Percentiles rank a stretch among this genome's conserved stretches.
Conservation (phyloP, 2,329 filamentous ascomycete species). For the Pseudogymnoascus sp. region DNA sequence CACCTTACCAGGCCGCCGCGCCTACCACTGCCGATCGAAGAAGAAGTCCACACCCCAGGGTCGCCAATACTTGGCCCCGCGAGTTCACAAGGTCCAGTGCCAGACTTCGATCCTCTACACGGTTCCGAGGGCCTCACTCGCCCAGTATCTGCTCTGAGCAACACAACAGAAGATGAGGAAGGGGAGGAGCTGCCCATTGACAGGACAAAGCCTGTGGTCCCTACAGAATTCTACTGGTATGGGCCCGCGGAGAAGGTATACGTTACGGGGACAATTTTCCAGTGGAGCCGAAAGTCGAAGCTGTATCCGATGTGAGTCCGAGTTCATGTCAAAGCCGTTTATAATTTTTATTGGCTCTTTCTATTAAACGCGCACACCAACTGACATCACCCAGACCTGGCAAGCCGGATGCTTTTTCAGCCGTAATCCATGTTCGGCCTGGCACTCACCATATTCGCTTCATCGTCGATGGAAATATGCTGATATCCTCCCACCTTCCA, state of each 20-base stretch:
- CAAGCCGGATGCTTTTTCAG: constrained; percentile 57
- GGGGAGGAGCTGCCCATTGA: constrained; percentile 69
- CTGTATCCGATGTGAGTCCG: constrained; percentile 63
- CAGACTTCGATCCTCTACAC: constrained; percentile 38
- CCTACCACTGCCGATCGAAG: constrained; percentile 84
- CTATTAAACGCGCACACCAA: neutral
- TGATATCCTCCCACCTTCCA: constrained; percentile 75
- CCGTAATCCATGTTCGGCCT: constrained; percentile 73
- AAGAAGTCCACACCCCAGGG: constrained; percentile 80
- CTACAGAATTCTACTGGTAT: constrained; percentile 79
- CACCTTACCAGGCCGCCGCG: constrained; percentile 68
- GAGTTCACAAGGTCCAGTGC: constrained; percentile 35
- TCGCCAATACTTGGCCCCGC: constrained; percentile 77
- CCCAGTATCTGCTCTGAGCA: constrained; percentile 50
- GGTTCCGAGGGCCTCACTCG: constrained; percentile 39
- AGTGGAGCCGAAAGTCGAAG: constrained; percentile 92
- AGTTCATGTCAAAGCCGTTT: constrained; percentile 34
- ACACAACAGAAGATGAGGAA: constrained; percentile 71
- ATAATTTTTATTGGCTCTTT: neutral
- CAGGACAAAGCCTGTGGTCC: constrained; percentile 69
- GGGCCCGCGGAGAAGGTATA: constrained; percentile 82
- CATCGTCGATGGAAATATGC: constrained; percentile 88
- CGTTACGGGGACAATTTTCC: constrained; percentile 93
- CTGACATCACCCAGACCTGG: constrained; percentile 25
- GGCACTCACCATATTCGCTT: constrained; percentile 97